These are phyloP conservation scores for Salix dunnii DNA, from an alignment of 345 rosid genomes.

Conservation along the genomic window DNA sequence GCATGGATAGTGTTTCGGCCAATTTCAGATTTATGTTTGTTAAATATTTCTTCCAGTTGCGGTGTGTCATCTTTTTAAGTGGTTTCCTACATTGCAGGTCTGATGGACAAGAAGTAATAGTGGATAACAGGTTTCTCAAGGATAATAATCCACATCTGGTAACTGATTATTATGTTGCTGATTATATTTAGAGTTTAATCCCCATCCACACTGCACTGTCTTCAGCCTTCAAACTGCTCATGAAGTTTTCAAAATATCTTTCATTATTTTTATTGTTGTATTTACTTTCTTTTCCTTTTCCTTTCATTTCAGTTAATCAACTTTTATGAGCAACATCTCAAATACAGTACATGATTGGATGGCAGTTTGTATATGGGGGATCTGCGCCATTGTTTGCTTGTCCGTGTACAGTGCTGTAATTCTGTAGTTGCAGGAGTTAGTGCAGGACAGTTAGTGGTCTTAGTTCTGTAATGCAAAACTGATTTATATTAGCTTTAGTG, in stretches of 20 bases:
- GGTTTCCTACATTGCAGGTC: slow-evolving; percentile 42
- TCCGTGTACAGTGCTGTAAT: slow-evolving; percentile 21
- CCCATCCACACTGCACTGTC: background rate
- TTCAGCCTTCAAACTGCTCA: background rate
- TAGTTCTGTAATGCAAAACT: background rate
- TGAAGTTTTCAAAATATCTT: background rate
- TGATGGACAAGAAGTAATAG: slow-evolving; percentile 82
- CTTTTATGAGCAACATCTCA: slow-evolving; percentile 91
- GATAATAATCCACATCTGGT: slow-evolving; percentile 85
- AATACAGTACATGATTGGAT: slow-evolving; percentile 41
- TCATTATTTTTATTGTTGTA: background rate
- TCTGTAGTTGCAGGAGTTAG: slow-evolving; percentile 20
- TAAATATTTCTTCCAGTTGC: background rate
- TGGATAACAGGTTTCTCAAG: slow-evolving; percentile 83
- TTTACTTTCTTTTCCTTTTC: background rate
- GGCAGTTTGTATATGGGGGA: background rate
- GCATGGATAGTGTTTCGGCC: background rate
- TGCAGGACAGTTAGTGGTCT: slow-evolving; percentile 4
- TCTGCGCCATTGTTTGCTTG: slow-evolving; percentile 5
- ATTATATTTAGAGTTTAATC: slow-evolving; percentile 2
- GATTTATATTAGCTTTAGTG: slow-evolving; percentile 8
- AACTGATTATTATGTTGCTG: slow-evolving; percentile 20
- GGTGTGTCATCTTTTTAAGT: background rate
- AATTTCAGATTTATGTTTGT: background rate
- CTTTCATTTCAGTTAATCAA: slow-evolving; percentile 58